A percentile compares a stretch with the other conserved stretches of the same genome.
phyloP scores from a whole-genome alignment of 2,329 filamentous ascomycete species.

The Aspergillus japonicus region DNA sequence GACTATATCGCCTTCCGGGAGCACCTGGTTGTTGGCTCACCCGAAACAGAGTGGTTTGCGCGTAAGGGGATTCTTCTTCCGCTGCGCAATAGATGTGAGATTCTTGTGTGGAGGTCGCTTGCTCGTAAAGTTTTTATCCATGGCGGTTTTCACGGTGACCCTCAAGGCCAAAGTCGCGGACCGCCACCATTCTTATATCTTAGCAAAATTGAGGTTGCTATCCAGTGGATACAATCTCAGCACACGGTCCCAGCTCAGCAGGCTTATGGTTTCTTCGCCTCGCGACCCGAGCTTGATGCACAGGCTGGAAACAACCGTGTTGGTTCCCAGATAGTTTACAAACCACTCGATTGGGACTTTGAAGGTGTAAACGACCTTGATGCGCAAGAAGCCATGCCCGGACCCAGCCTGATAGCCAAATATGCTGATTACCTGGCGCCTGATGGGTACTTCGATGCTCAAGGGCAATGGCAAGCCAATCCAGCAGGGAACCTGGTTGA shows the following conservation, averaged over 20 bases:
- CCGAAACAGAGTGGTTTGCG: slow-evolving; percentile 70
- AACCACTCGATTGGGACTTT: slow-evolving; percentile 36
- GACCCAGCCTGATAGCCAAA: slow-evolving; percentile 23
- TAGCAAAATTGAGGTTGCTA: slow-evolving; percentile 63
- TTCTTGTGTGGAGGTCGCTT: slow-evolving; percentile 80
- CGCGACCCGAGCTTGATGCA: slow-evolving; percentile 7
- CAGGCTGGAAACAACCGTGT: slow-evolving; percentile 13
- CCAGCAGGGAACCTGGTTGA: slow-evolving; percentile 25
- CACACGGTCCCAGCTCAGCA: slow-evolving; percentile 17
- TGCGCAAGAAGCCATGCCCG: slow-evolving; percentile 6
- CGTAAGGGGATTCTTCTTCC: slow-evolving; percentile 72
- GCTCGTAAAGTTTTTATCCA: slow-evolving; percentile 75
- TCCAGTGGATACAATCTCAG: slow-evolving; percentile 60
- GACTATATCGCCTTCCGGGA: slow-evolving; percentile 72
- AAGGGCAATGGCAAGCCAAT: slow-evolving; percentile 31
- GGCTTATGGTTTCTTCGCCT: slow-evolving; percentile 1
- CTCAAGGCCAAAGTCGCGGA: slow-evolving; percentile 42
- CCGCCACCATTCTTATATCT: slow-evolving; percentile 73
- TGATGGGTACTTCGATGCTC: slow-evolving; percentile 34
- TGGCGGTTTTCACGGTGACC: slow-evolving; percentile 67
- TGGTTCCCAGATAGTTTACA: slow-evolving; percentile 33
- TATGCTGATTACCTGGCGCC: slow-evolving; percentile 39
- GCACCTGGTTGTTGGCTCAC: slow-evolving; percentile 56
- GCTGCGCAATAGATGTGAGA: slow-evolving; percentile 73
- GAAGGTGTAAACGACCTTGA: slow-evolving; percentile 18